These are phyloP conservation scores for Camillea tinctor DNA, from an alignment of 2,329 filamentous ascomycete genomes.

Conservation along the genomic window DNA sequence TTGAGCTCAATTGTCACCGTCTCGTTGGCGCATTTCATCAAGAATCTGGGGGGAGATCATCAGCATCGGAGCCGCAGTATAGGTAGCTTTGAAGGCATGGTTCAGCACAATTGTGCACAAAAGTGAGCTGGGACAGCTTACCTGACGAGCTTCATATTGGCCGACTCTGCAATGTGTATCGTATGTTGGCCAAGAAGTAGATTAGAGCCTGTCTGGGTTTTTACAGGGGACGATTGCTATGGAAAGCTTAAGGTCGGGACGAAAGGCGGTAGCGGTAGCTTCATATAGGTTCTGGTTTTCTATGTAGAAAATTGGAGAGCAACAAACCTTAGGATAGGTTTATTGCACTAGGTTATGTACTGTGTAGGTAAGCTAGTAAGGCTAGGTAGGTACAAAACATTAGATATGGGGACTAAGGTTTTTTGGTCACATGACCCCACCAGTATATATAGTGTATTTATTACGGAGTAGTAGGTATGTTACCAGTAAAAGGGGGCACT, in stretches of 20 bases:
- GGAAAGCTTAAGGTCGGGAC: not conserved
- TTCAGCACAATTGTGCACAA: slow-evolving; percentile 45
- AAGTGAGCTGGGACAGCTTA: slow-evolving; percentile 48
- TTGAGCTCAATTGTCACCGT: slow-evolving; percentile 98
- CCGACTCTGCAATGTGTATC: slow-evolving; percentile 14
- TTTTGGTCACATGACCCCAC: not conserved
- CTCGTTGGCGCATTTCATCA: slow-evolving; percentile 99
- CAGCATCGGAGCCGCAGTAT: slow-evolving; percentile 32
- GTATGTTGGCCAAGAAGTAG: not conserved
- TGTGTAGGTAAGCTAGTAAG: not conserved
- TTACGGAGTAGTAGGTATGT: no score
- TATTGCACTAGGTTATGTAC: no score
- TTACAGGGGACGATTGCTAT: not conserved
- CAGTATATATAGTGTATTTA: no score
- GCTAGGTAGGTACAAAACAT: not conserved
- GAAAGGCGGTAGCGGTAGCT: not conserved
- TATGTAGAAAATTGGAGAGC: not conserved
- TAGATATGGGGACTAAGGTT: not conserved
- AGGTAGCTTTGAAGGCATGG: slow-evolving; percentile 37
- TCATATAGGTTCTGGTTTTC: not conserved
- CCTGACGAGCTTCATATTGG: slow-evolving; percentile 95
- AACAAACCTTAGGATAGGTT: no score
- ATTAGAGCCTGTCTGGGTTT: not conserved
- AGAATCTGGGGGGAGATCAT: slow-evolving; percentile 63
- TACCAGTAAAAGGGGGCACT: no score